These are phyloP conservation scores for Trapa bicornis DNA, from an alignment of 345 rosid genomes.

Conservation along the genomic window DNA sequence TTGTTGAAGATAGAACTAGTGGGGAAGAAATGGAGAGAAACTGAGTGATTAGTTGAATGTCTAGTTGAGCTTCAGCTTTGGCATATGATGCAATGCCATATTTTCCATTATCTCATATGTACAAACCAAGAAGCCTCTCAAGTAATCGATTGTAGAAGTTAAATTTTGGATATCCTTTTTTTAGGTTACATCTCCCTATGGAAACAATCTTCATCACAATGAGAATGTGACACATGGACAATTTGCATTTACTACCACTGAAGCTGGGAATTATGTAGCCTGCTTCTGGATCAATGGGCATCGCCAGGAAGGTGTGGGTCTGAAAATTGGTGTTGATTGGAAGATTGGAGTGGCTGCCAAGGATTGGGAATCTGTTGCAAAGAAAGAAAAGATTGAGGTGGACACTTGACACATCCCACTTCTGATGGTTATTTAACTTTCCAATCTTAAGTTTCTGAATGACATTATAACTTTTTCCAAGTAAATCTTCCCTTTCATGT, in stretches of 20 bases:
- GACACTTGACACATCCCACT: not conserved
- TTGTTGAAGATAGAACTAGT: no score
- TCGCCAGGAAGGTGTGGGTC: constrained; percentile 19
- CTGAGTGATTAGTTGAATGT: not conserved
- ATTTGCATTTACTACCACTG: constrained; percentile 65
- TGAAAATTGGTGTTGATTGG: constrained; percentile 75
- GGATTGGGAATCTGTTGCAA: constrained; percentile 95
- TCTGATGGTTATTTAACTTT: constrained; percentile 8
- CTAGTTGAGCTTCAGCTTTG: not conserved
- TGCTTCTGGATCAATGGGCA: constrained; percentile 56
- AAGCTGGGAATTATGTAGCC: constrained; percentile 57
- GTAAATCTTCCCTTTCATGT: not conserved
- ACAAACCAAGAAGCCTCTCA: not conserved
- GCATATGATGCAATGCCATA: not conserved
- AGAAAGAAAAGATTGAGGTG: constrained; percentile 77
- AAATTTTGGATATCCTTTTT: constrained; percentile 1
- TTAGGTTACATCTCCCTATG: constrained; percentile 71
- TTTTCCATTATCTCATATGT: not conserved
- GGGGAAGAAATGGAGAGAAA: not conserved
- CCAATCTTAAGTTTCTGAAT: not conserved
- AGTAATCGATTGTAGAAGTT: not conserved
- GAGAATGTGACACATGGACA: constrained; percentile 52
- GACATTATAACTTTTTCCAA: not conserved
- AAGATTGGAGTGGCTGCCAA: constrained; percentile 76
- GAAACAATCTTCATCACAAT: constrained; percentile 53